phyloP scores from a whole-genome alignment of 495 filamentous ascomycete genomes.

The Aspergillus bertholletiae region DNA sequence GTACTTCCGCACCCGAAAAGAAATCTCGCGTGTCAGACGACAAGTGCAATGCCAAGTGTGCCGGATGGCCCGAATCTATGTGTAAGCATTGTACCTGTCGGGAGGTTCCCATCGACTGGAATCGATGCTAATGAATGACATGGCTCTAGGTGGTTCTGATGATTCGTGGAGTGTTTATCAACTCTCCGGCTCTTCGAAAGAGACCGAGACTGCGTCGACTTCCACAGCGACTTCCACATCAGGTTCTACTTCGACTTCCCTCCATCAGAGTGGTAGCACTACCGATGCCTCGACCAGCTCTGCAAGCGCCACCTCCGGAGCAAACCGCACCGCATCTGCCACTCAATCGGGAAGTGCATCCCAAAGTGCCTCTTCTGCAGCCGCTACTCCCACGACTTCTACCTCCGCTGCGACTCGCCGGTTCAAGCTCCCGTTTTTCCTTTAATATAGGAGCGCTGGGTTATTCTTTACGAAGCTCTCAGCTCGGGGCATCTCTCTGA shows the following conservation, averaged over 20 bases:
- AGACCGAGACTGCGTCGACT: neutral
- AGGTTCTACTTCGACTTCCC: neutral
- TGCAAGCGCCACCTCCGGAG: neutral
- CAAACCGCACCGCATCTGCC: neutral
- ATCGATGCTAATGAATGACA: neutral
- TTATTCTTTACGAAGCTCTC: too few species aligned
- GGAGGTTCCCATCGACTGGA: neutral
- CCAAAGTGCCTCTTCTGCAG: neutral
- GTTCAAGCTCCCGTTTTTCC: neutral
- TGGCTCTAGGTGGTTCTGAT: neutral
- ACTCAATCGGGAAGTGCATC: neutral
- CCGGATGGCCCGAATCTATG: neutral
- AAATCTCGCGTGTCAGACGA: neutral
- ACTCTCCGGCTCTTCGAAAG: neutral
- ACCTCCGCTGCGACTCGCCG: constrained; percentile 9
- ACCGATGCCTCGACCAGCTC: too few species aligned
- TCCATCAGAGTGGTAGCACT: neutral
- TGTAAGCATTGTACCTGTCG: constrained; percentile 1
- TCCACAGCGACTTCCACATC: neutral
- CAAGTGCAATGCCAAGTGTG: neutral
- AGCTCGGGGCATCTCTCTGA: too few species aligned
- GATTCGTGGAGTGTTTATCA: constrained; percentile 3
- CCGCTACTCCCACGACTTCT: neutral
- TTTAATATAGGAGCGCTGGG: neutral
- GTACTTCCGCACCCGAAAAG: neutral